A percentile compares a stretch with the other conserved stretches of the same genome.
Conservation (phyloP, 306 rosid species). For the Trichosanthes cucumerina region DNA sequence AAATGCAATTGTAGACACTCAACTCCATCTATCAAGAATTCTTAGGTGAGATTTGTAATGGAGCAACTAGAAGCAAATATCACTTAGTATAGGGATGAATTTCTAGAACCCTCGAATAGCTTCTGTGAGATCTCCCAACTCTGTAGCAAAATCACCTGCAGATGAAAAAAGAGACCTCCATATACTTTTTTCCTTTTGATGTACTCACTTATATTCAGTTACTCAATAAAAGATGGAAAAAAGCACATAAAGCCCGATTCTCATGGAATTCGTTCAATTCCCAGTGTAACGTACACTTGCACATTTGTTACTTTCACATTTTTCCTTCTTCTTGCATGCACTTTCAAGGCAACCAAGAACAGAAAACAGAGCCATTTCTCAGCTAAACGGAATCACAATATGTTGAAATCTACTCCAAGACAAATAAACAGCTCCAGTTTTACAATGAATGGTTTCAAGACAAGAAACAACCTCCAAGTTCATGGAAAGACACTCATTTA, state of each 20-base stretch:
- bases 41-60: neutral
- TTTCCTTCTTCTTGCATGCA: constrained; percentile 9
- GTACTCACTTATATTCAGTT: neutral
- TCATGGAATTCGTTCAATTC: neutral
- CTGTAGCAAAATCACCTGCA: neutral
- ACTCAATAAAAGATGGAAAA: neutral
- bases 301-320: neutral
- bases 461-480: constrained; percentile 25
- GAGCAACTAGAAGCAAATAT: neutral
- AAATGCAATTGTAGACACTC: neutral
- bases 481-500: constrained; percentile 20
- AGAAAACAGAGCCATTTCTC: neutral
- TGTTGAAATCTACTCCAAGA: neutral
- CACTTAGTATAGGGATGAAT: too few relatives aligned
- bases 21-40: neutral
- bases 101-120: neutral
- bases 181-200: neutral
- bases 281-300: neutral
- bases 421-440: neutral
- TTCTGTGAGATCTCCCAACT: neutral
- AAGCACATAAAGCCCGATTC: neutral
- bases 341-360: constrained; percentile 25
- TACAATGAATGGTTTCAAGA: constrained; percentile 2
- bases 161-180: neutral
- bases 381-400: neutral